These are phyloP conservation scores for Selaginella tamariscina DNA, from an alignment of 75 land plant species.

Conservation along the genomic window DNA sequence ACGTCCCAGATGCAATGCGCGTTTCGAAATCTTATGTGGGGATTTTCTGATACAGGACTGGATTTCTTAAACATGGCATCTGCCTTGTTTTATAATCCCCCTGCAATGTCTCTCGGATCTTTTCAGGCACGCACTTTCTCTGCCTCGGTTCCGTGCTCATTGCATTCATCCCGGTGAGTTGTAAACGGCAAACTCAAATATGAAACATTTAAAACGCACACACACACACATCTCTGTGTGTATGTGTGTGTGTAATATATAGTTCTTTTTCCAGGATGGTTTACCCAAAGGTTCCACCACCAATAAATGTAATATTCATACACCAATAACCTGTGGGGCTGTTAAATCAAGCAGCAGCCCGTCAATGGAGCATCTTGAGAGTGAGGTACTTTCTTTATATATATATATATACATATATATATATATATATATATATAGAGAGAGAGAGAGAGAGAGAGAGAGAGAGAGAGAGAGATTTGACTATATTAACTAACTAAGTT, in stretches of 20 bases:
- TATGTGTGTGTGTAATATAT: no score
- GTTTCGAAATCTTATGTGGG: no score
- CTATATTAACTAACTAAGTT: no score
- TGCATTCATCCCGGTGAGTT: background rate
- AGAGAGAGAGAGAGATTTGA: no score
- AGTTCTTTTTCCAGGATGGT: background rate
- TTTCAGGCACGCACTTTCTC: background rate
- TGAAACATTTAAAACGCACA: no score
- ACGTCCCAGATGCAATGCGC: no score
- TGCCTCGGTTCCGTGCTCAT: background rate
- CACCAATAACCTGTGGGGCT: background rate
- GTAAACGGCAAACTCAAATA: no score
- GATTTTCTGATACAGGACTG: background rate
- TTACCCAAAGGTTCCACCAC: background rate
- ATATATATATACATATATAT: background rate
- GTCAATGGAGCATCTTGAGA: background rate
- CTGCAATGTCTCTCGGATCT: background rate
- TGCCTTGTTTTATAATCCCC: background rate
- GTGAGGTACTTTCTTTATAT: background rate
- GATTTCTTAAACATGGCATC: background rate
- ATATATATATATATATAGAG: no score
- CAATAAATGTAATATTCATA: background rate
- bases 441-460: no score
- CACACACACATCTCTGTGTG: no score
- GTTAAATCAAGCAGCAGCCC: background rate